Percentiles rank a stretch among this genome's conserved stretches.
Evolutionary conservation across 306 rosid genomes (phyloP).

Genomic region (Rubus idaeus): DNA sequence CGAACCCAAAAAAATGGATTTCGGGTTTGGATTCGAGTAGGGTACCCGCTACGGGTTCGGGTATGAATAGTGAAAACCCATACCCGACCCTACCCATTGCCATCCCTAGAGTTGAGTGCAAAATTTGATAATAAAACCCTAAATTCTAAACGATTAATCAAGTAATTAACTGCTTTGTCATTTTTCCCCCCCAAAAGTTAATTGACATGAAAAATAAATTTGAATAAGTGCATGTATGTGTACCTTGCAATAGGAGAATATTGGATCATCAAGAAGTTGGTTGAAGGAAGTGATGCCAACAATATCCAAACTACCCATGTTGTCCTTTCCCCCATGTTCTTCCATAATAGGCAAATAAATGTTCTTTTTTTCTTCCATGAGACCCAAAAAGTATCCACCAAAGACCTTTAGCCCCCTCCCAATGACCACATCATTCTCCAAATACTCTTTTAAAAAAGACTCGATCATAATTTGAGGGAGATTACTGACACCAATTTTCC

Average conservation of each 20-base stretch:
- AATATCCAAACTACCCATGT: slow-evolving; percentile 24
- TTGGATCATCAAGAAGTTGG: slow-evolving; percentile 24
- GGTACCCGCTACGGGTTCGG: too few relatives aligned
- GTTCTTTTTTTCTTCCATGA: slow-evolving; percentile 50
- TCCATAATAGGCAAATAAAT: slow-evolving; percentile 24
- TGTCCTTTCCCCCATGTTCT: slow-evolving; percentile 29
- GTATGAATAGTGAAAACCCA: too few relatives aligned
- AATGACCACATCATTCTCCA: slow-evolving; percentile 61
- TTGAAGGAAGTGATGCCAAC: slow-evolving; percentile 52
- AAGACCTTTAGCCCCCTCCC: slow-evolving; percentile 66
- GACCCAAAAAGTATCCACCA: slow-evolving; percentile 65
- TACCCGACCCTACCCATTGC: too few relatives aligned
- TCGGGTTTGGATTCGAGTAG: too few relatives aligned
- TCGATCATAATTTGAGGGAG: slow-evolving; percentile 75
- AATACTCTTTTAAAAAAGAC: slow-evolving; percentile 69
- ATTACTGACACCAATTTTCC: slow-evolving; percentile 54
- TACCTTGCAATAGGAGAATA: slow-evolving; percentile 68
- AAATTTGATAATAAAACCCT: too few relatives aligned
- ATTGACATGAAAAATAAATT: too few relatives aligned
- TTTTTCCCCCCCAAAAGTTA: too few relatives aligned
- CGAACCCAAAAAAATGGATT: too few relatives aligned
- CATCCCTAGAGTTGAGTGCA: too few relatives aligned
- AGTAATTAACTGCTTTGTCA: too few relatives aligned
- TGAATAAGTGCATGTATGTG: too few relatives aligned
- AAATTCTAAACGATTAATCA: too few relatives aligned